Base-by-base conservation (phyloP, 129 eudicot genomes). In the Flaveria robusta region DNA sequence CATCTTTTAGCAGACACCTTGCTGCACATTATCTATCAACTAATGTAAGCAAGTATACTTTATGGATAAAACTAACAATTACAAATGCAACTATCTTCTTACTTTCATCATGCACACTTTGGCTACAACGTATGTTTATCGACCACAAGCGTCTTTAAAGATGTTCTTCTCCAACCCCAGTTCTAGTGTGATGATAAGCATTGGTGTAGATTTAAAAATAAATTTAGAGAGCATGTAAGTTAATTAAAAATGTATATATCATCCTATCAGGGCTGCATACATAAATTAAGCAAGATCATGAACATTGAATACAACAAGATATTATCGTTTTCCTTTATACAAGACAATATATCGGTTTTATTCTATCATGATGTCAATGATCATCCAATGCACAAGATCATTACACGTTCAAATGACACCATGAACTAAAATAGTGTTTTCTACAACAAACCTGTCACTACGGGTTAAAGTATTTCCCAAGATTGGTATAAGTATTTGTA, bases 401-500 rank as follows among this genome's bases (percentile, higher is more conserved):
- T 47, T 47, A 47, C 16, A 47, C 4, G 59, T 51, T 51, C 23
- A 51, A 23, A n/a, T 51, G 23, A n/a, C 10, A 9, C n/a, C 23
- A 51, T 51, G 59, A 51, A 51, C 59, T 15, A 51, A 51, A 51
- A n/a, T n/a, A 51, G 22, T 5, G 18, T n/a, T 7, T n/a, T 18
- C 23, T 51, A 51, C 23, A 51, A 51, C 10, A n/a, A 51, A n/a
- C 0, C 23, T 51, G 59, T 51, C 22, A 51, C 59, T 7, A 16
- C 23, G 59, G 59, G 59, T 51, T 51, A 51, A 51, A 46, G 4
- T 46, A 46, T 13, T 47, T 71, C n/a, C 2, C 65, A 70, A 22
- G 18, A 59, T 34, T 60, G 51, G 55, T 45, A 60, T 58, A 58
- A 58, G 46, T 52, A 14, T 56, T 78, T 68, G 49, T 65, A 73